phyloP scores from a whole-genome alignment of 1,139 yeast genomes.

The Scheffersomyces segobiensis region DNA sequence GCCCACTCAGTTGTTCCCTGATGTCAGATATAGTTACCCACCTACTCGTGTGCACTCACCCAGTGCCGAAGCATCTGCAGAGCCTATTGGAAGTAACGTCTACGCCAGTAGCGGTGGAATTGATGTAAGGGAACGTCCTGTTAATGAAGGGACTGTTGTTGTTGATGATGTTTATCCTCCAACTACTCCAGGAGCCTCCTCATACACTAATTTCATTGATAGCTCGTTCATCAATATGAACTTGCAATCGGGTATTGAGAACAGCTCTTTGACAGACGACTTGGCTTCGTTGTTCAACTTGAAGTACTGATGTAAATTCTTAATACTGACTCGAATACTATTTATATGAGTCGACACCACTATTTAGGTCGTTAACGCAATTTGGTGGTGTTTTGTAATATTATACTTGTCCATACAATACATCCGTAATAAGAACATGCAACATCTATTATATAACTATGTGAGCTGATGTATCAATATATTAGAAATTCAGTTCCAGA shows the following conservation, averaged over 20 bases:
- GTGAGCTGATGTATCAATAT: not conserved
- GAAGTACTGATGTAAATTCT: conserved; percentile 9
- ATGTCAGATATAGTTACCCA: conserved; percentile 32
- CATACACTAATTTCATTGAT: conserved; percentile 46
- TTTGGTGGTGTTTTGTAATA: not conserved
- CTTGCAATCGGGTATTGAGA: conserved; percentile 41
- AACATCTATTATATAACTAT: not conserved
- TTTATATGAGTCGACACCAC: not conserved
- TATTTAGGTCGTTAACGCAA: not conserved
- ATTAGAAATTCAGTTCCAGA: not conserved
- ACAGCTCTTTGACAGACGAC: conserved; percentile 33
- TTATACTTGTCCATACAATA: not conserved
- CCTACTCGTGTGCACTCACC: conserved; percentile 44
- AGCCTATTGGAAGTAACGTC: conserved; percentile 15
- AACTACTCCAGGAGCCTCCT: conserved; percentile 33
- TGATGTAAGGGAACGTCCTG: conserved; percentile 6
- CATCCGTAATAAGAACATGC: not conserved
- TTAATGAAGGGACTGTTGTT: conserved; percentile 5
- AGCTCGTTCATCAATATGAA: conserved; percentile 48
- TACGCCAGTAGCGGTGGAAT: conserved; percentile 9
- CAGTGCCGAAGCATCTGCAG: conserved; percentile 3
- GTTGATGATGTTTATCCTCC: conserved; percentile 15
- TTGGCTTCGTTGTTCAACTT: conserved; percentile 32
- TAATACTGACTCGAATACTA: not conserved
- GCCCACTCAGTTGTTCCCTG: conserved; percentile 52